These are phyloP conservation scores for Tubosaeta sp. DNA, from an alignment of 768 basidiomycete species.

Conservation along the genomic window DNA sequence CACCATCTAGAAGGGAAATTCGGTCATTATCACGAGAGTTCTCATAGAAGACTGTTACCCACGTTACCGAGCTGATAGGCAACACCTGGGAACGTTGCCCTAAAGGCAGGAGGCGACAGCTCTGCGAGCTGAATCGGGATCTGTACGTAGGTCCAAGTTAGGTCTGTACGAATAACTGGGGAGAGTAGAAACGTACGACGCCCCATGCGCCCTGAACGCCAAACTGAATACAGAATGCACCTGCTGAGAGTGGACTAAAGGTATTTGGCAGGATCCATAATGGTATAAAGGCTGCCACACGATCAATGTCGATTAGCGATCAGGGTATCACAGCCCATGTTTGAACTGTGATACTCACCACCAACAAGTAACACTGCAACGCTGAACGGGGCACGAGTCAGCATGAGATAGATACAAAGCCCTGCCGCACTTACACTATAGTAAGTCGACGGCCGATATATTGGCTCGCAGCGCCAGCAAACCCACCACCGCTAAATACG, in stretches of 20 bases:
- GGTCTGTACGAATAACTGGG: background rate
- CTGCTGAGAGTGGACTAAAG: constrained; percentile 69
- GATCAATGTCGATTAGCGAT: background rate
- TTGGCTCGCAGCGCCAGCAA: constrained; percentile 71
- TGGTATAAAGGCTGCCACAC: constrained; percentile 50
- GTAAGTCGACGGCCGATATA: constrained; percentile 78
- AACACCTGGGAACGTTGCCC: constrained; percentile 83
- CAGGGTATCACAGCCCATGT: background rate
- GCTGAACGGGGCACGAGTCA: constrained; percentile 11
- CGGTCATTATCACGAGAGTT: background rate
- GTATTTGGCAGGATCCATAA: constrained; percentile 76
- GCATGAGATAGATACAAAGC: background rate
- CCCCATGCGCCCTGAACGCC: constrained; percentile 92
- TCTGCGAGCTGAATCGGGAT: constrained; percentile 80
- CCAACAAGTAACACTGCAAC: constrained; percentile 20
- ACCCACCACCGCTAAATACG: constrained; percentile 48
- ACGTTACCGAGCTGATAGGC: constrained; percentile 80
- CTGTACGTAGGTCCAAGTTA: constrained; percentile 16
- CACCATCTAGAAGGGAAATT: constrained; percentile 46
- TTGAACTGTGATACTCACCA: constrained; percentile 27
- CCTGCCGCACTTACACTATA: constrained; percentile 40
- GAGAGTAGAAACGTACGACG: constrained; percentile 47
- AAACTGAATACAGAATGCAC: constrained; percentile 83
- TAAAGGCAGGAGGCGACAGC: constrained; percentile 83
- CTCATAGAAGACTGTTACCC: background rate